Evolutionary conservation across 345 rosid genomes (phyloP), one percentile per base, ranked within the genome.

Genomic region (Crucihimalaya himalaica): DNA sequence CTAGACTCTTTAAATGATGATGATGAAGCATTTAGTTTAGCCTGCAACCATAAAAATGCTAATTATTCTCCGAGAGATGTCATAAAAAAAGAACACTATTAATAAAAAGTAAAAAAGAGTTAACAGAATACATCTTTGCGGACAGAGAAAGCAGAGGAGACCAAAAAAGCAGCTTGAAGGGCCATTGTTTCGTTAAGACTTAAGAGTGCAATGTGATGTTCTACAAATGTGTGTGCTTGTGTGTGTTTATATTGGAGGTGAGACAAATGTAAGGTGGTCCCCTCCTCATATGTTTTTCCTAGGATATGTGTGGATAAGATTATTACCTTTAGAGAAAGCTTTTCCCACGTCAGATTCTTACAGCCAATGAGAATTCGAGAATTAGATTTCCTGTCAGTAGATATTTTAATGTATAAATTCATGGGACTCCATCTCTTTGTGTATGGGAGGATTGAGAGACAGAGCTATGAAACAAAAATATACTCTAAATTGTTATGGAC

Each of bases 151-250:
- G 90, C 76, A 69, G 90, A 86, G 69, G 92, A 83, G 55, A 84
- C 81, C 82, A 91, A 83, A 64, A 95, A 85, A 83, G 95, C 82
- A 63, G 68, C 82, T 76, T 81, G 94, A 50, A 89, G 87, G 65
- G 92, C 90, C 96, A 91, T 91, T 74, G 48, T 25, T 53, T 29
- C 39, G 4, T 21, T 61, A 43, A 43, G 48, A 43, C 9, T 43
- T 43, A 12, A 16, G 31, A 68, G 63, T 68, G 46, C 1, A 68
- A 52, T 70, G 29, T 69, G 18, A 65, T 27, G 21, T 42, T 50
- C 27, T 70, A 25, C 32, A 70, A 56, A 59, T 63, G 71, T 71
- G 47, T 28, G 21, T 9, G 47, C 32, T 21, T 52, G 35, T 37
- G 77, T 61, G 59, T 47, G 64, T 74, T 78, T 79, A 69, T 56